These are phyloP conservation scores for Trichoderma atrobrunneum DNA, from an alignment of 2,329 filamentous ascomycete species.

Conservation along the genomic window DNA sequence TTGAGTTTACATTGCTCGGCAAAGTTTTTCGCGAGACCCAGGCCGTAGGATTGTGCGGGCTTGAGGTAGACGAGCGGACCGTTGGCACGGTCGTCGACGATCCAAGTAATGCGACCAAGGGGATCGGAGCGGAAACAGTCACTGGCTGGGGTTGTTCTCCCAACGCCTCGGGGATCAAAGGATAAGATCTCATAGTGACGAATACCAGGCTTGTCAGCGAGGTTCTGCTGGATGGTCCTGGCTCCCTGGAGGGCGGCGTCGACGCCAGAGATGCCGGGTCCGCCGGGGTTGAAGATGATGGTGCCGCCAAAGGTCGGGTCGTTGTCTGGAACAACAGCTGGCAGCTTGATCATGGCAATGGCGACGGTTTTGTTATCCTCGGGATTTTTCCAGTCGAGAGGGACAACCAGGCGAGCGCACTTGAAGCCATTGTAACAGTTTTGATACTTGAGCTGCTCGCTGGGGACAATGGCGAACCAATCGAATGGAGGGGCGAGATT, in stretches of 20 bases:
- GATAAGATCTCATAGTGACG: constrained; percentile 41
- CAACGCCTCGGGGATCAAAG: constrained; percentile 44
- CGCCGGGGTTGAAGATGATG: constrained; percentile 44
- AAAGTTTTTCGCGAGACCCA: constrained; percentile 26
- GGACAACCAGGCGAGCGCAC: constrained; percentile 42
- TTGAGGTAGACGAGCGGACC: constrained; percentile 25
- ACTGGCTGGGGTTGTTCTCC: constrained; percentile 34
- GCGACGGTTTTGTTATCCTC: constrained; percentile 30
- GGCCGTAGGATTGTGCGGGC: neutral
- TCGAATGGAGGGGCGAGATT: constrained; percentile 26
- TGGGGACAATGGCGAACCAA: constrained; percentile 36
- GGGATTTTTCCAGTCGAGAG: constrained; percentile 39
- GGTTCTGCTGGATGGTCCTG: constrained; percentile 25
- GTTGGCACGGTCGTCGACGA: constrained; percentile 31
- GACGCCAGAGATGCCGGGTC: constrained; percentile 42
- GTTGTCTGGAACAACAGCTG: constrained; percentile 36
- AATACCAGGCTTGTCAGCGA: constrained; percentile 26
- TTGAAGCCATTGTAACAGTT: constrained; percentile 37
- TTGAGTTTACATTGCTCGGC: constrained; percentile 25
- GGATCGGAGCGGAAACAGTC: constrained; percentile 37
- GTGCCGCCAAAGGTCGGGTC: constrained; percentile 41
- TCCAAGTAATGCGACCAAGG: constrained; percentile 29
- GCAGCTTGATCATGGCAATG: constrained; percentile 40
- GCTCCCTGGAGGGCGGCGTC: constrained; percentile 22
- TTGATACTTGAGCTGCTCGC: constrained; percentile 35